Evolutionary conservation across 1,139 yeast species (phyloP), one percentile per base, ranked within the genome.

Genomic region (Yamadazyma triangularis): DNA sequence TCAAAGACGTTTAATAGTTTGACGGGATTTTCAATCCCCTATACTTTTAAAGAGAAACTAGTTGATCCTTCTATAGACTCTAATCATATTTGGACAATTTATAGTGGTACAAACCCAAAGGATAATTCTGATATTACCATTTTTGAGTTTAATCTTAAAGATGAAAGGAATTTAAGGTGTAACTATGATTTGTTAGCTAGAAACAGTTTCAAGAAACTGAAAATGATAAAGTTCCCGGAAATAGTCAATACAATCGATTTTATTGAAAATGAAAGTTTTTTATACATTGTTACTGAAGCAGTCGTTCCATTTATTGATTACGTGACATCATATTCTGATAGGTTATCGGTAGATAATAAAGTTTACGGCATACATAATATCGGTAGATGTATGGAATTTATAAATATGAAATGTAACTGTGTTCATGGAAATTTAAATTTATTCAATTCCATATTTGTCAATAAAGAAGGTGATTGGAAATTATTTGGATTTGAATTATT

Each of bases 401-500:
- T 88, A 33, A 79, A 84, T 42, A 65, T 60, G 13, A 83, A 76
- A 36, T 86, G 85, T 13, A 58, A 68, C 14, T 74, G 81, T 18
- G 60, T 82, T 3, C 83, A 85, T 45, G 91, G 89, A 2, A 77
- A 78, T 37, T 47, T 88, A 23, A 67, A 73, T 39, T 33, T 51
- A 9, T 18, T 18, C 9, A 67, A 72, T 25, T 73, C 85, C 0
- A 68, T 89, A 1, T 87, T 59, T 53, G 77, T 86, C 10, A 82
- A 73, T 34, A 41, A 40, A 10, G 71, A 67, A 14, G 95, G 96
- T 7, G 95, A 85, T 47, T 86, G 95, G 93, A 82, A 79, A 36
- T 53, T 89, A 15, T 84, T 85, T 41, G 96, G 96, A 1, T 76
- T 88, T 46, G 97, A 89, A 52, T 55, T 84, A 4, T 65, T 83